These are phyloP conservation scores for Ambispora gerdemannii DNA, from an alignment of 192 early-diverging fungal genomes.

Conservation along the genomic window DNA sequence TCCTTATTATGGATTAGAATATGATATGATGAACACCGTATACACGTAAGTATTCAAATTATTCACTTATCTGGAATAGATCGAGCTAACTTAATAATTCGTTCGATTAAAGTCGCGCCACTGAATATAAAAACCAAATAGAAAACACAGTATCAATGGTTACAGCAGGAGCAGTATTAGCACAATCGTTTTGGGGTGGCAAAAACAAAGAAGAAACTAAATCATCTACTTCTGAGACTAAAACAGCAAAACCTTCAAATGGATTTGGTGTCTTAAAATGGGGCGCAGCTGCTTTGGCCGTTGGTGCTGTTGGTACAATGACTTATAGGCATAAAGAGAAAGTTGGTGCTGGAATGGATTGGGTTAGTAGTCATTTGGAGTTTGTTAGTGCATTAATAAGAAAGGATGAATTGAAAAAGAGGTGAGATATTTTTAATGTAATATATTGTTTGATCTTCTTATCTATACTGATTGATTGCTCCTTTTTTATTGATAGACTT, in stretches of 20 bases:
- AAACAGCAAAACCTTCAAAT: conserved; percentile 7
- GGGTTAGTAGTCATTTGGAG: conserved; percentile 45
- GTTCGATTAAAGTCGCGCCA: not conserved
- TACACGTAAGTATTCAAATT: conserved; percentile 21
- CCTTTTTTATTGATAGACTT: not conserved
- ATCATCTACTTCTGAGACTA: not conserved
- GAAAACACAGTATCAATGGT: not conserved
- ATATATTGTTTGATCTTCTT: not conserved
- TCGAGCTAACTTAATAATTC: too few relatives aligned
- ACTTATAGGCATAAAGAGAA: conserved; percentile 41
- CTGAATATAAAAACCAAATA: not conserved
- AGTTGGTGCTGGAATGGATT: conserved; percentile 33
- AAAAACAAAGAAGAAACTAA: not conserved
- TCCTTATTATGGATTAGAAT: conserved; percentile 52
- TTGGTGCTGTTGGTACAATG: conserved; percentile 41
- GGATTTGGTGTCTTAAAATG: conserved; percentile 33
- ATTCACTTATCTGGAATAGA: too few relatives aligned
- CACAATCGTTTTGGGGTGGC: conserved; percentile 5
- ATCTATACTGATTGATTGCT: not conserved
- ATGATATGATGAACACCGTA: conserved; percentile 35
- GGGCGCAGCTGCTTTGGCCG: conserved; percentile 43
- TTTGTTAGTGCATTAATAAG: conserved; percentile 53
- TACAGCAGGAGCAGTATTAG: conserved; percentile 1
- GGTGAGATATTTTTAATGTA: conserved; percentile 33
- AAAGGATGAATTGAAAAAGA: conserved; percentile 35